These are phyloP conservation scores for Apiotrichum gracile DNA, from an alignment of 1,284 basidiomycete species.

Conservation along the genomic window DNA sequence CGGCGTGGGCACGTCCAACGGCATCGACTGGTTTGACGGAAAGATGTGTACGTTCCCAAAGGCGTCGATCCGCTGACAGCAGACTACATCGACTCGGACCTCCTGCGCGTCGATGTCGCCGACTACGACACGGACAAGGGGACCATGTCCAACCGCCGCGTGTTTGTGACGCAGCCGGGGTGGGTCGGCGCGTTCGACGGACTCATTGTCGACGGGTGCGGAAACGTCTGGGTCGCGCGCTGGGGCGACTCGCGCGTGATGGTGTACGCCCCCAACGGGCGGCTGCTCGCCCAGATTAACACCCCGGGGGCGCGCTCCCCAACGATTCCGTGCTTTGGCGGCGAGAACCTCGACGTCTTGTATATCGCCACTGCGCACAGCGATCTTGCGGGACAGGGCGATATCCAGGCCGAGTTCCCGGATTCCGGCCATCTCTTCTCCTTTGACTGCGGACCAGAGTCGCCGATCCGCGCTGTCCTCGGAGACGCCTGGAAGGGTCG, in stretches of 20 bases:
- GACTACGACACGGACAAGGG: slow-evolving; percentile 36
- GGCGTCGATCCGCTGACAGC: not conserved
- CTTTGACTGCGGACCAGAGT: slow-evolving; percentile 27
- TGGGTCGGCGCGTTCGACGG: slow-evolving; percentile 40
- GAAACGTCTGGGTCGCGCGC: slow-evolving; percentile 43
- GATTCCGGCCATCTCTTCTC: slow-evolving; percentile 33
- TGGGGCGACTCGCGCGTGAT: slow-evolving; percentile 42
- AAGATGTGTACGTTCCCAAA: slow-evolving; percentile 34
- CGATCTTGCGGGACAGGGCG: slow-evolving; percentile 25
- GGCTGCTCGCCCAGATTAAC: slow-evolving; percentile 27
- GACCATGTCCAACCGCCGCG: slow-evolving; percentile 21
- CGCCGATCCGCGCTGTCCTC: slow-evolving; percentile 25
- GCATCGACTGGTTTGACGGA: slow-evolving; percentile 43
- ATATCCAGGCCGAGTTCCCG: slow-evolving; percentile 23
- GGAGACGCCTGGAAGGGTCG: slow-evolving; percentile 27
- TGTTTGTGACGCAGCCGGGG: slow-evolving; percentile 22
- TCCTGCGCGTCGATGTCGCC: slow-evolving; percentile 26
- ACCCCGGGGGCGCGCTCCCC: slow-evolving; percentile 26
- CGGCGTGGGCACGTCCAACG: slow-evolving; percentile 39
- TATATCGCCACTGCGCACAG: slow-evolving; percentile 36
- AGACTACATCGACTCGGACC: slow-evolving; percentile 45
- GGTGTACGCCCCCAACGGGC: slow-evolving; percentile 35
- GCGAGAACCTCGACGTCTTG: slow-evolving; percentile 34
- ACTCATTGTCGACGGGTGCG: slow-evolving; percentile 39
- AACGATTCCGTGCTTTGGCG: slow-evolving; percentile 43